Conservation (phyloP, 352 stramenopile genomes). For the Peronosclerospora sorghi region DNA sequence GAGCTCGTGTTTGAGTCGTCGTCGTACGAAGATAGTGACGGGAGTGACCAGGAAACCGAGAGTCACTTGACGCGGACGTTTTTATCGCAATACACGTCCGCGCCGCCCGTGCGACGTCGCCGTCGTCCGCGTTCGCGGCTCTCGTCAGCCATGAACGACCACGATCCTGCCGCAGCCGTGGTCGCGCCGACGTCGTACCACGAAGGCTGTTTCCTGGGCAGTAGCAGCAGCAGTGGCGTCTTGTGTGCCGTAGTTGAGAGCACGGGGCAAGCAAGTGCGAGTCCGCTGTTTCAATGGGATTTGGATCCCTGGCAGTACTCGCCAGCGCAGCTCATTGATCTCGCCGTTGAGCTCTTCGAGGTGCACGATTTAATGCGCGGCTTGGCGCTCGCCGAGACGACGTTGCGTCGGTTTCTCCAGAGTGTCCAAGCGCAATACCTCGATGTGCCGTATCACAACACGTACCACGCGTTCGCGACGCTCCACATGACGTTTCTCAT, state of each 20-base stretch:
- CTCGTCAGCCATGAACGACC: constrained; percentile 18
- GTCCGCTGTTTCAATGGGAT: constrained; percentile 30
- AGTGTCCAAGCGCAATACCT: constrained; percentile 65
- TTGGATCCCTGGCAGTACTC: constrained; percentile 54
- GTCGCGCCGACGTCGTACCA: constrained; percentile 24
- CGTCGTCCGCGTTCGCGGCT: constrained; percentile 19
- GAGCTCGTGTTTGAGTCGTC: constrained; percentile 62
- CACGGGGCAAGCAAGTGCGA: constrained; percentile 7
- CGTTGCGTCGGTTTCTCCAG: constrained; percentile 53
- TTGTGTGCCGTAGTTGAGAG: constrained; percentile 7
- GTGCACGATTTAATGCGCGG: constrained; percentile 49
- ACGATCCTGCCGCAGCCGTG: constrained; percentile 25
- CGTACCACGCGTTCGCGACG: constrained; percentile 73
- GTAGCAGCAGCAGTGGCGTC: constrained; percentile 9
- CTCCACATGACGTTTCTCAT: constrained; percentile 74
- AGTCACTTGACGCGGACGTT: constrained; percentile 52
- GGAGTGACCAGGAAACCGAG: constrained; percentile 27
- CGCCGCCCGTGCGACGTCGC: constrained; percentile 25
- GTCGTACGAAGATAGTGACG: constrained; percentile 28
- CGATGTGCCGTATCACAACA: constrained; percentile 82
- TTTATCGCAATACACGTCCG: constrained; percentile 63
- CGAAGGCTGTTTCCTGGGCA: constrained; percentile 25
- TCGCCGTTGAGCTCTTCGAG: constrained; percentile 65
- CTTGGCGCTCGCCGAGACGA: constrained; percentile 45
- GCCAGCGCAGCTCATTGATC: constrained; percentile 49